A percentile compares a stretch with the other conserved stretches of the same genome.
phyloP scores from a whole-genome alignment of 345 rosid genomes.

The Draba incana region DNA sequence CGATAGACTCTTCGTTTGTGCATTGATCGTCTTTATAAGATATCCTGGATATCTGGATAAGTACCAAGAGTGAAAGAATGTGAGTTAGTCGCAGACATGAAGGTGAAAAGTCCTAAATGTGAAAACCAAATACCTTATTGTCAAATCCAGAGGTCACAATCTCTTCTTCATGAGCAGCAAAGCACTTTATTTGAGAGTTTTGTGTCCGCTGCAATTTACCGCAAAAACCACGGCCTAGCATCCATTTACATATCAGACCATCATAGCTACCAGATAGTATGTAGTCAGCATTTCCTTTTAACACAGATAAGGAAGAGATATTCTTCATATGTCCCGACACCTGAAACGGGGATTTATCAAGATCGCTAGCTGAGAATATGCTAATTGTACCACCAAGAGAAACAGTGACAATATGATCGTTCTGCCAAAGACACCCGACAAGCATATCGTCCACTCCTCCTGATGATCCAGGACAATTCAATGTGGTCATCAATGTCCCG shows the following conservation, averaged over 20 bases:
- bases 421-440: slow-evolving; percentile 95
- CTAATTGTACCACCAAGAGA: slow-evolving; percentile 92
- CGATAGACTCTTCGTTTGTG: slow-evolving; percentile 64
- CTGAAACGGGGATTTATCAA: slow-evolving; percentile 68
- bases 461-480: slow-evolving; percentile 62
- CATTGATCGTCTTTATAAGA: slow-evolving; percentile 70
- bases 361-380: slow-evolving; percentile 74
- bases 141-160: slow-evolving; percentile 86
- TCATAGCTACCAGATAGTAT: slow-evolving; percentile 85
- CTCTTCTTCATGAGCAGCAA: slow-evolving; percentile 84
- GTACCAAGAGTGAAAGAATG: slow-evolving; percentile 21
- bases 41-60: slow-evolving; percentile 72
- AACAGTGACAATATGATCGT: slow-evolving; percentile 80
- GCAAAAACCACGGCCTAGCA: slow-evolving; percentile 81
- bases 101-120: slow-evolving; percentile 14
- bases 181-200: slow-evolving; percentile 79
- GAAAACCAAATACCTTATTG: slow-evolving; percentile 64
- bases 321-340: slow-evolving; percentile 92
- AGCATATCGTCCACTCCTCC: slow-evolving; percentile 96
- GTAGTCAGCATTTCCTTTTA: slow-evolving; percentile 60
- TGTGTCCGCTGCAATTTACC: slow-evolving; percentile 78
- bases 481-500: slow-evolving; percentile 70
- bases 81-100: slow-evolving; percentile 17
- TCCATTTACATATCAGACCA: slow-evolving; percentile 88
- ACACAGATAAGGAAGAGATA: slow-evolving; percentile 68